These are phyloP conservation scores for Scleroderma bovista DNA, from an alignment of 768 basidiomycete genomes.

Conservation along the genomic window DNA sequence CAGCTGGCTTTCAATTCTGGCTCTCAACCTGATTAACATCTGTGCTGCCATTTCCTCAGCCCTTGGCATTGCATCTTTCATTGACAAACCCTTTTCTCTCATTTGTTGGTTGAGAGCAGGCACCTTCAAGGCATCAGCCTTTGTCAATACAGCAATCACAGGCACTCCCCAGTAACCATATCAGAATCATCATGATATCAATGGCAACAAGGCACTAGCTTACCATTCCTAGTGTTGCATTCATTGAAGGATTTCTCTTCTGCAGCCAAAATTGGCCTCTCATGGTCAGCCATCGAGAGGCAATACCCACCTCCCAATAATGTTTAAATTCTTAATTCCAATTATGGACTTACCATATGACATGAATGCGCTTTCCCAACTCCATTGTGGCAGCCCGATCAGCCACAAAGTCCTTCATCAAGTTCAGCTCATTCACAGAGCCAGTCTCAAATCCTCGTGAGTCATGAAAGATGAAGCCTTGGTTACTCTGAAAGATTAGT, in stretches of 20 bases:
- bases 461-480: conserved; percentile 36
- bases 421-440: conserved; percentile 20
- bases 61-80: conserved; percentile 3
- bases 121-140: conserved; percentile 28
- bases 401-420: conserved; percentile 29
- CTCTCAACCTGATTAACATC: not conserved
- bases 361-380: conserved; percentile 30
- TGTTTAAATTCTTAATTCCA: not conserved
- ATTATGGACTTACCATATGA: conserved; percentile 5
- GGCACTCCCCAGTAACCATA: conserved; percentile 24
- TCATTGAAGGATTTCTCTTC: conserved; percentile 30
- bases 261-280: conserved; percentile 21
- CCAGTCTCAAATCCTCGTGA: conserved; percentile 38
- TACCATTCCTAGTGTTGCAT: conserved; percentile 8
- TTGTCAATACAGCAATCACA: conserved; percentile 35
- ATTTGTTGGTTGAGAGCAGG: conserved; percentile 12
- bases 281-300: conserved; percentile 21
- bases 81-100: conserved; percentile 5
- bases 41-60: conserved; percentile 13
- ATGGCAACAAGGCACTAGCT: not conserved
- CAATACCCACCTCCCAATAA: conserved; percentile 32
- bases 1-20: not conserved
- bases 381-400: conserved; percentile 10
- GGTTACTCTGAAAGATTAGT: conserved; percentile 27
- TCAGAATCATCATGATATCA: not conserved